These are phyloP conservation scores for Alnus glutinosa DNA, from an alignment of 306 rosid species.

Conservation along the genomic window DNA sequence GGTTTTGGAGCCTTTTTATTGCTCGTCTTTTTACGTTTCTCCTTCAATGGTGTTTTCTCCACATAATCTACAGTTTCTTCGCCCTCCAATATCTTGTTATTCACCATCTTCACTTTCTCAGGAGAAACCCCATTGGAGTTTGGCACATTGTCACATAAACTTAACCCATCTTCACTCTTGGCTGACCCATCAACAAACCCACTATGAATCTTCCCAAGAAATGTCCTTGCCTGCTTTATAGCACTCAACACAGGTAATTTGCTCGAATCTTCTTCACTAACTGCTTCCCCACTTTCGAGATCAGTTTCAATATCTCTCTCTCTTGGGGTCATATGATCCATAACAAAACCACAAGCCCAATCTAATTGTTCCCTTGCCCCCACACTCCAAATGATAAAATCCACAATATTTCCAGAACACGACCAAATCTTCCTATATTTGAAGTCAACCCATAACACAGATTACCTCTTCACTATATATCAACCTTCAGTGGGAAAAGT, in stretches of 20 bases:
- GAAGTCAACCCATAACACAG: slow-evolving; percentile 39
- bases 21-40: slow-evolving; percentile 65
- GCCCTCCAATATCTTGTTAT: slow-evolving; percentile 34
- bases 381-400: slow-evolving; percentile 20
- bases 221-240: slow-evolving; percentile 43
- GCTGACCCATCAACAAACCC: slow-evolving; percentile 44
- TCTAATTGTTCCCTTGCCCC: slow-evolving; percentile 10
- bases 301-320: slow-evolving; percentile 56
- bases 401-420: slow-evolving; percentile 13
- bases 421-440: slow-evolving; percentile 12
- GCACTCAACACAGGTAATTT: slow-evolving; percentile 32
- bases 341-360: slow-evolving; percentile 37
- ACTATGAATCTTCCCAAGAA: slow-evolving; percentile 47
- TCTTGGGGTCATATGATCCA: slow-evolving; percentile 44
- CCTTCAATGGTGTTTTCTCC: slow-evolving; percentile 52
- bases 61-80: slow-evolving; percentile 27
- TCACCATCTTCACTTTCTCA: slow-evolving; percentile 33
- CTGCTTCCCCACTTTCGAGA: slow-evolving; percentile 60
- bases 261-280: slow-evolving; percentile 46
- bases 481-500: slow-evolving; percentile 14
- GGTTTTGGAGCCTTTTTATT: slow-evolving; percentile 77
- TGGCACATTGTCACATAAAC: slow-evolving; percentile 37
- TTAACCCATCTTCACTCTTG: slow-evolving; percentile 41
- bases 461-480: slow-evolving; percentile 23
- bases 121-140: slow-evolving; percentile 35